These are phyloP conservation scores for Plenodomus tracheiphilus DNA, from an alignment of 2,329 filamentous ascomycete genomes.

Conservation along the genomic window DNA sequence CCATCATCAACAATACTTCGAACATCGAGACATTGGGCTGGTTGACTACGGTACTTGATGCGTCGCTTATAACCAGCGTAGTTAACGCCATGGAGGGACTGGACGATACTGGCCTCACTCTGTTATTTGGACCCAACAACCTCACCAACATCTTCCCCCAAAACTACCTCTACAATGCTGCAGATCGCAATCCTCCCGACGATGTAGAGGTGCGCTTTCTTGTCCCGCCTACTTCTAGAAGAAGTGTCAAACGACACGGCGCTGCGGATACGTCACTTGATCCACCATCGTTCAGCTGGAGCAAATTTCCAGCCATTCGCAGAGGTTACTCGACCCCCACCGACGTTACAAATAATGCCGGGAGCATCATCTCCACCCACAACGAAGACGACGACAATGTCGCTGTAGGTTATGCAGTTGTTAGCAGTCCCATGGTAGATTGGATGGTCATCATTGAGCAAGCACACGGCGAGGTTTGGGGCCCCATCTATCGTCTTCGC, in stretches of 20 bases:
- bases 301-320: slow-evolving; percentile 65
- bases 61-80: slow-evolving; percentile 64
- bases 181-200: slow-evolving; percentile 22
- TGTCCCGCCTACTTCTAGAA: slow-evolving; percentile 36
- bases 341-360: slow-evolving; percentile 65
- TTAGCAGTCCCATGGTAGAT: slow-evolving; percentile 69
- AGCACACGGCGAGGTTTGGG: slow-evolving; percentile 71
- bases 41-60: slow-evolving; percentile 77
- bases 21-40: slow-evolving; percentile 73
- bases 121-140: slow-evolving; percentile 70
- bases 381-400: slow-evolving; percentile 74
- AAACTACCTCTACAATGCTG: slow-evolving; percentile 35
- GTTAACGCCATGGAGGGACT: slow-evolving; percentile 69
- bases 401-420: slow-evolving; percentile 78
- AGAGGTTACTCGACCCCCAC: slow-evolving; percentile 59
- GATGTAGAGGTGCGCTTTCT: slow-evolving; percentile 37
- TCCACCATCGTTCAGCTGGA: slow-evolving; percentile 58
- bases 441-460: slow-evolving; percentile 87
- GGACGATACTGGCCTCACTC: slow-evolving; percentile 68
- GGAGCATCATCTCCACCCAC: slow-evolving; percentile 66
- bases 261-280: slow-evolving; percentile 29
- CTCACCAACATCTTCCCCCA: slow-evolving; percentile 60
- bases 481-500: slow-evolving; percentile 73
- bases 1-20: slow-evolving; percentile 70
- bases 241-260: slow-evolving; percentile 25